phyloP scores from a whole-genome alignment of 164 flowering plant genomes.

The Paratinospora sagittata region DNA sequence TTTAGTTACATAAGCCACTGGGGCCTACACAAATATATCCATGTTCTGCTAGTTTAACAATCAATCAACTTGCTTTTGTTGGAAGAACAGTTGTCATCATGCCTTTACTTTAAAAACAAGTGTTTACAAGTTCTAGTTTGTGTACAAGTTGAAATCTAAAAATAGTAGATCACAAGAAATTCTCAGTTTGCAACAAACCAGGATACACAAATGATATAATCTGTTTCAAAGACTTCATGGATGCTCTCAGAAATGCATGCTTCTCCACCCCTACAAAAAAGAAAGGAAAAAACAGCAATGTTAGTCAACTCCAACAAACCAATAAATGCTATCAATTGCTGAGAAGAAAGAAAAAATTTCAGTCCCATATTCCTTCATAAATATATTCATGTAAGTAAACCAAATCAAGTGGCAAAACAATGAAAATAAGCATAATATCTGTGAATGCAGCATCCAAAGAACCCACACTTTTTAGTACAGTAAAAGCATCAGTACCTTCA shows the following conservation, averaged over 20 bases:
- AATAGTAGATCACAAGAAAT: slow-evolving; percentile 17
- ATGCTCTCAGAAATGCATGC: slow-evolving; percentile 43
- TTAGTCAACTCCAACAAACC: too few species aligned
- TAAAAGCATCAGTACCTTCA: slow-evolving; percentile 41
- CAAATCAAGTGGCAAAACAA: background rate
- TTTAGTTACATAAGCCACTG: too few species aligned
- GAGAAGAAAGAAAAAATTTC: too few species aligned
- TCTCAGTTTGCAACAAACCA: slow-evolving; percentile 48
- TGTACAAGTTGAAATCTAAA: background rate
- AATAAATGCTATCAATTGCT: too few species aligned
- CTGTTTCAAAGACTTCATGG: slow-evolving; percentile 60
- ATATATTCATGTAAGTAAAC: background rate
- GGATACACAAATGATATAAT: slow-evolving; percentile 69
- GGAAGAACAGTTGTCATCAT: background rate
- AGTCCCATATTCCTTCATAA: too few species aligned
- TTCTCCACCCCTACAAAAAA: slow-evolving; percentile 50
- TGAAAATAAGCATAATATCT: background rate
- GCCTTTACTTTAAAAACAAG: background rate
- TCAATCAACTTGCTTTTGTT: background rate
- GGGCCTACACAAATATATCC: too few species aligned
- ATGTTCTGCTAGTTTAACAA: too few species aligned
- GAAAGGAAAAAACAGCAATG: background rate
- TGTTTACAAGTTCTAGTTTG: background rate
- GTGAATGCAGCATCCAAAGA: too few species aligned
- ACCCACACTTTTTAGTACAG: too few species aligned